These are phyloP conservation scores for Fraxinus quadrangulata DNA, from an alignment of 257 asterid genomes.

Conservation along the genomic window DNA sequence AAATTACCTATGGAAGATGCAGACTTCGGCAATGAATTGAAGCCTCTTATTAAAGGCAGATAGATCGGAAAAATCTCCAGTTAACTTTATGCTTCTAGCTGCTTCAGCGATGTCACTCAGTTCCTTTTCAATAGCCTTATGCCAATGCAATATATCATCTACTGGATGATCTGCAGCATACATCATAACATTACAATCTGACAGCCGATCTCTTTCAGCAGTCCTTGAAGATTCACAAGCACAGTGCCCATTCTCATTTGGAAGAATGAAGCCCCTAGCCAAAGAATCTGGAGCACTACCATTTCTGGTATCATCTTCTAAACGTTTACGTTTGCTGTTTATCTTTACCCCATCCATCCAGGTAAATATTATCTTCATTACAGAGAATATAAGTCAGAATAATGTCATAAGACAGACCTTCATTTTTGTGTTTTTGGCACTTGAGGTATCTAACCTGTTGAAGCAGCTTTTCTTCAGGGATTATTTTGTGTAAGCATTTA, in stretches of 20 bases:
- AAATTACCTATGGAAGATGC: conserved; percentile 88
- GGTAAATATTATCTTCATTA: conserved; percentile 72
- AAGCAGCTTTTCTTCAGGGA: conserved; percentile 86
- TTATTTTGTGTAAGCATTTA: conserved; percentile 75
- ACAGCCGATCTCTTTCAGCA: conserved; percentile 35
- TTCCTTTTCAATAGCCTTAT: conserved; percentile 85
- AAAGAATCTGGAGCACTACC: conserved; percentile 21
- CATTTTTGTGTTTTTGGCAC: conserved; percentile 14
- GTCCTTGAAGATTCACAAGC: conserved; percentile 50
- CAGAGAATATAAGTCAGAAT: conserved; percentile 42
- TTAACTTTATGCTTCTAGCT: conserved; percentile 71
- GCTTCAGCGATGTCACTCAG: conserved; percentile 84
- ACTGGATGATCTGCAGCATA: conserved; percentile 53
- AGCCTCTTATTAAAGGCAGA: conserved; percentile 75
- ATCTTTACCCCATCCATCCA: conserved; percentile 93
- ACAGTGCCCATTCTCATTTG: conserved; percentile 45
- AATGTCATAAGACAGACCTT: conserved; percentile 24
- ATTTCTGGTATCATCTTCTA: conserved; percentile 45
- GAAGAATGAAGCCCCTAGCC: conserved; percentile 34
- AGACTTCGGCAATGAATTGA: conserved; percentile 97
- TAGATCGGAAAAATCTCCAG: conserved; percentile 86
- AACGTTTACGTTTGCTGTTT: conserved; percentile 74
- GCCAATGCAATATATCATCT: conserved; percentile 94
- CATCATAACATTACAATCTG: conserved; percentile 42
- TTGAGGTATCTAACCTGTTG: conserved; percentile 67